A percentile compares a stretch with the other conserved stretches of the same genome.
phyloP scores from a whole-genome alignment of 202 grass and related monocot species.

The Elaeis oleifera region DNA sequence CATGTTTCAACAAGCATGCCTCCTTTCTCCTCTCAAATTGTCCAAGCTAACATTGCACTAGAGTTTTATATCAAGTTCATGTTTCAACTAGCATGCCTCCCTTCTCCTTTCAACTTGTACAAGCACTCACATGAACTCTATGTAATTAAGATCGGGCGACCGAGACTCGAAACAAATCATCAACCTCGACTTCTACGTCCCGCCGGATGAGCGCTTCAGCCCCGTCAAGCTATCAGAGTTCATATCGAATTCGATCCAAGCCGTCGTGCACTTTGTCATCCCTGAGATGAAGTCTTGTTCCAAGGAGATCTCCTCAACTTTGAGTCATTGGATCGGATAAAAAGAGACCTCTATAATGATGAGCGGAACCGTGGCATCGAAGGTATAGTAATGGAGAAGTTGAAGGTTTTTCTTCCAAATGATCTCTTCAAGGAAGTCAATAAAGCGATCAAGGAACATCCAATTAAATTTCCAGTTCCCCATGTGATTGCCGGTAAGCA shows the following conservation, averaged over 20 bases:
- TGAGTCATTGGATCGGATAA: slow-evolving; percentile 53
- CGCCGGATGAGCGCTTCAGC: slow-evolving; percentile 87
- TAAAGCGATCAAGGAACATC: slow-evolving; percentile 45
- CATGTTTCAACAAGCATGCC: too few relatives aligned
- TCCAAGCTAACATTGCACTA: too few relatives aligned
- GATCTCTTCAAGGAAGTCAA: slow-evolving; percentile 51
- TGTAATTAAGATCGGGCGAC: slow-evolving; percentile 40
- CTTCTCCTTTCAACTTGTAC: too few relatives aligned
- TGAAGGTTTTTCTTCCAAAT: slow-evolving; percentile 54
- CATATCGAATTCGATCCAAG: slow-evolving; percentile 50
- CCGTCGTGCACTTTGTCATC: slow-evolving; percentile 63
- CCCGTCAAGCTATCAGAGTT: slow-evolving; percentile 61
- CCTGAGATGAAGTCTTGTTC: slow-evolving; percentile 56
- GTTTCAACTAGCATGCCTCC: too few relatives aligned
- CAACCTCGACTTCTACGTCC: slow-evolving; percentile 82
- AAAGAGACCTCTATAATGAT: slow-evolving; percentile 48
- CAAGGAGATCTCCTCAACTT: slow-evolving; percentile 52
- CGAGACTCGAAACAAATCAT: slow-evolving; percentile 60
- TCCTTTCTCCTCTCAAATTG: too few relatives aligned
- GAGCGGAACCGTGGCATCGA: slow-evolving; percentile 15
- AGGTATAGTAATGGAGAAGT: slow-evolving; percentile 37
- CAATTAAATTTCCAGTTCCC: slow-evolving; percentile 53
- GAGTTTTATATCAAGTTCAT: too few relatives aligned
- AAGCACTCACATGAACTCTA: not conserved
- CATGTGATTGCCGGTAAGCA: slow-evolving; percentile 63